Conservation (phyloP, 2,329 filamentous ascomycete species). For the Chrysosporium queenslandicum region DNA sequence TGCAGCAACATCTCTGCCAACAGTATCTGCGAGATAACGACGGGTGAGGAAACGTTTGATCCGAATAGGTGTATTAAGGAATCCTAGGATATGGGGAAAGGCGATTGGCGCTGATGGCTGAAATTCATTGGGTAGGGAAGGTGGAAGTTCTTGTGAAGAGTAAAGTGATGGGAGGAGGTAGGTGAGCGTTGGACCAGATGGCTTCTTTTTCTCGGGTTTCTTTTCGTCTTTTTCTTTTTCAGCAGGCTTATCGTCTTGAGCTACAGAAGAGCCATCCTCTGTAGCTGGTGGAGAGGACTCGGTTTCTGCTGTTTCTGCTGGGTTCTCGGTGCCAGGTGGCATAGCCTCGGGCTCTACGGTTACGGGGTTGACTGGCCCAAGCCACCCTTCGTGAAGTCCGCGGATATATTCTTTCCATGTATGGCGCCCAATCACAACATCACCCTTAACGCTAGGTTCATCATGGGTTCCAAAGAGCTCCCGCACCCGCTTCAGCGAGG, state of each 20-base stretch:
- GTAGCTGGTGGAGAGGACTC: not conserved
- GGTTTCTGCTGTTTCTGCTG: slow-evolving; percentile 1
- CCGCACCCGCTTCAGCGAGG: slow-evolving; percentile 54
- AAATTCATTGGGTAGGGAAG: slow-evolving; percentile 58
- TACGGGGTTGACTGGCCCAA: slow-evolving; percentile 61
- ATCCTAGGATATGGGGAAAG: slow-evolving; percentile 85
- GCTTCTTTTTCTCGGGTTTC: slow-evolving; percentile 40
- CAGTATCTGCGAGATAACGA: slow-evolving; percentile 71
- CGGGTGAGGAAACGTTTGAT: slow-evolving; percentile 78
- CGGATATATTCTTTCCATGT: slow-evolving; percentile 97
- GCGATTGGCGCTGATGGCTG: slow-evolving; percentile 61
- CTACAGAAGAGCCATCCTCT: slow-evolving; percentile 21
- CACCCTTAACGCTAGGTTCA: slow-evolving; percentile 65
- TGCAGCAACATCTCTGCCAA: slow-evolving; percentile 79
- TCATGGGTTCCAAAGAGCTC: slow-evolving; percentile 57
- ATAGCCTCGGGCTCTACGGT: slow-evolving; percentile 20
- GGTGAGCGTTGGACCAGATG: slow-evolving; percentile 54
- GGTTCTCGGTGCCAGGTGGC: slow-evolving; percentile 12
- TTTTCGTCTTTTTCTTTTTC: slow-evolving; percentile 45
- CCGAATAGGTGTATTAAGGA: slow-evolving; percentile 77
- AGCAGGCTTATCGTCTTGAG: slow-evolving; percentile 30
- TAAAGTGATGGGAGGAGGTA: slow-evolving; percentile 70
- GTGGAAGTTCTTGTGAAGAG: slow-evolving; percentile 52
- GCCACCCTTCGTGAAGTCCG: slow-evolving; percentile 90
- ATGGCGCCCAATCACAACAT: slow-evolving; percentile 80